Conservation (phyloP, 768 basidiomycete genomes). For the Pleurotus sapidus region DNA sequence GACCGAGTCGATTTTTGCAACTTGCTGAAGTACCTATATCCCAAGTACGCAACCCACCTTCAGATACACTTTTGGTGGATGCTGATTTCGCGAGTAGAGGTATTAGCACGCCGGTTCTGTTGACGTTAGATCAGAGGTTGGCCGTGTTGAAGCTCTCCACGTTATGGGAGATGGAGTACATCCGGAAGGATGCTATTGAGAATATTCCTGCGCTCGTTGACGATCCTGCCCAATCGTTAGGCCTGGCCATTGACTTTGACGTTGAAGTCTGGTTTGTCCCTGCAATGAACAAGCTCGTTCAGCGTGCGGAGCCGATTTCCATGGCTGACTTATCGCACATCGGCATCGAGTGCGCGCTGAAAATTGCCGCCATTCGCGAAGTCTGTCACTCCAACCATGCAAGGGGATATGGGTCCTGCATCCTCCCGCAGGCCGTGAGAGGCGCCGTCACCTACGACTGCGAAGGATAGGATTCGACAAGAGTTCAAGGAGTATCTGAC, state of each 20-base stretch:
- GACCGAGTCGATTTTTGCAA: conserved; percentile 18
- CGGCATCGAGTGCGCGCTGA: conserved; percentile 21
- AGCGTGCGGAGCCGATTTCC: conserved; percentile 18
- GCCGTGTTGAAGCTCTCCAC: conserved; percentile 32
- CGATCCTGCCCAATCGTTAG: conserved; percentile 23
- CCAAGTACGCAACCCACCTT: conserved; percentile 15
- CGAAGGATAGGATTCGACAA: no score
- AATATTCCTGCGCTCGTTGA: conserved; percentile 14
- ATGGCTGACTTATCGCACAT: conserved; percentile 23
- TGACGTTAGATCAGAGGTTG: conserved; percentile 26
- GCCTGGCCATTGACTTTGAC: conserved; percentile 24
- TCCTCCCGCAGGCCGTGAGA: no score
- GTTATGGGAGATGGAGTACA: conserved; percentile 27
- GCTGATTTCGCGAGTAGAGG: no score
- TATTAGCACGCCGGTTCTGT: no score
- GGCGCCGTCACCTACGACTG: no score
- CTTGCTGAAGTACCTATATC: conserved; percentile 23
- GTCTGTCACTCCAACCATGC: background rate
- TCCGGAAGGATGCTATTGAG: conserved; percentile 23
- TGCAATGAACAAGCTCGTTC: conserved; percentile 23
- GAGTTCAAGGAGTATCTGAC: no score
- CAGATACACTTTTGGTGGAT: background rate
- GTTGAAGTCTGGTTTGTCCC: conserved; percentile 30
- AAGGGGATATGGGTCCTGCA: no score
- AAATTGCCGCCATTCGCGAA: conserved; percentile 13